Evolutionary conservation across 2,329 filamentous ascomycete genomes (phyloP).

Genomic region (Sporothrix protearum): DNA sequence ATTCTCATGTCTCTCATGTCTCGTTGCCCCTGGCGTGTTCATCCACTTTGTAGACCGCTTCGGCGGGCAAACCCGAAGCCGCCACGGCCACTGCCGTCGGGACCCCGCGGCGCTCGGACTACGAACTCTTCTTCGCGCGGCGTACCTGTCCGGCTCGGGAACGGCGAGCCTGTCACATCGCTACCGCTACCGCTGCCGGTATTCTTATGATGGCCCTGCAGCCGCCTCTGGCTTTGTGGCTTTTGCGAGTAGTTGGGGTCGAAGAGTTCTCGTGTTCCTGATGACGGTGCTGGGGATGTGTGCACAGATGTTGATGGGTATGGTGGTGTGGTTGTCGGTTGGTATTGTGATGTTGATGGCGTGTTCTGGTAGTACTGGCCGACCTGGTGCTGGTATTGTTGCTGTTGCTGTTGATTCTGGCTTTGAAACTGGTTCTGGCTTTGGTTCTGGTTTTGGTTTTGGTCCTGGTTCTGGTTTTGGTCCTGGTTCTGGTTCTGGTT

Average conservation of each 20-base stretch:
- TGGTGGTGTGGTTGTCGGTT: not conserved
- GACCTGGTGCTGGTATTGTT: slow-evolving; percentile 33
- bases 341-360: not conserved
- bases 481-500: slow-evolving; percentile 25
- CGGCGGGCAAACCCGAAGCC: slow-evolving; percentile 72
- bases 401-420: not conserved
- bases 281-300: not conserved
- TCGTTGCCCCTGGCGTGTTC: not conserved
- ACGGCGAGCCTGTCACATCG: slow-evolving; percentile 30
- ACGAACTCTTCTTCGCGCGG: slow-evolving; percentile 62
- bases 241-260: slow-evolving; percentile 70
- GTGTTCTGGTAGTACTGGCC: slow-evolving; percentile 19
- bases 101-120: slow-evolving; percentile 71
- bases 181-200: slow-evolving; percentile 30
- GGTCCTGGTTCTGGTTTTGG: not conserved
- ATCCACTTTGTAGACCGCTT: slow-evolving; percentile 42
- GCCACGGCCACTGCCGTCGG: slow-evolving; percentile 70
- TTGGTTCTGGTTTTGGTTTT: slow-evolving; percentile 33
- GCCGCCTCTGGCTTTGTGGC: slow-evolving; percentile 45
- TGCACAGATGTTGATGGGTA: not conserved
- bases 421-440: slow-evolving; percentile 25
- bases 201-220: slow-evolving; percentile 25
- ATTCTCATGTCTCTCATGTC: not conserved
- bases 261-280: slow-evolving; percentile 60
- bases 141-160: slow-evolving; percentile 42